phyloP scores from a whole-genome alignment of 495 filamentous ascomycete genomes.

The Trichoderma erinaceum region DNA sequence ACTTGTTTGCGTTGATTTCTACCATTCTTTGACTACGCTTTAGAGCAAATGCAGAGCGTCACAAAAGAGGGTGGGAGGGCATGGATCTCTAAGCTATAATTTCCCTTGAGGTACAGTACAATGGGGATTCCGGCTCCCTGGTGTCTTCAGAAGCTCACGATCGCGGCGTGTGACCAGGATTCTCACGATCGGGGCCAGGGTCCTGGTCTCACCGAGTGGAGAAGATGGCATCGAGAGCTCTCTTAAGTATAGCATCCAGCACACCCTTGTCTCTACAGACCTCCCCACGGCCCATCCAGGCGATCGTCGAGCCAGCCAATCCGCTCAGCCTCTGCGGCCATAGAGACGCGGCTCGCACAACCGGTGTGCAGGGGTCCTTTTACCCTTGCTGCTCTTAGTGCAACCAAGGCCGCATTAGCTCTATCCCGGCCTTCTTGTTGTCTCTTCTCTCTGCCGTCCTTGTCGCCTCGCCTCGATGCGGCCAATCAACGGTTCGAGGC shows the following conservation, averaged over 20 bases:
- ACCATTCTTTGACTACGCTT: not conserved
- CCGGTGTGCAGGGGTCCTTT: not conserved
- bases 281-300: not conserved
- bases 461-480: not conserved
- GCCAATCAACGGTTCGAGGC: not conserved
- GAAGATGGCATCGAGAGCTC: not conserved
- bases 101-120: constrained; percentile 1
- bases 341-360: constrained; percentile 6
- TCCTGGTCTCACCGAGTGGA: constrained; percentile 6
- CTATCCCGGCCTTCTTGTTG: not conserved
- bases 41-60: not conserved
- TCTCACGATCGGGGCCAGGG: not conserved
- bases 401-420: not conserved
- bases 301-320: constrained; percentile 1
- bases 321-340: not conserved
- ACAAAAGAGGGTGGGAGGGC: not conserved
- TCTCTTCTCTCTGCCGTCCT: constrained; percentile 1
- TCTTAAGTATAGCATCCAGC: not conserved
- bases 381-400: not conserved
- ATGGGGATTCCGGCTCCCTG: not conserved
- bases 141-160: not conserved
- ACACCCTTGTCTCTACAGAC: not conserved
- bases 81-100: not conserved
- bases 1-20: not conserved
- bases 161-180: not conserved